These are phyloP conservation scores for Pisolithus orientalis DNA, from an alignment of 768 basidiomycete species.

Conservation along the genomic window DNA sequence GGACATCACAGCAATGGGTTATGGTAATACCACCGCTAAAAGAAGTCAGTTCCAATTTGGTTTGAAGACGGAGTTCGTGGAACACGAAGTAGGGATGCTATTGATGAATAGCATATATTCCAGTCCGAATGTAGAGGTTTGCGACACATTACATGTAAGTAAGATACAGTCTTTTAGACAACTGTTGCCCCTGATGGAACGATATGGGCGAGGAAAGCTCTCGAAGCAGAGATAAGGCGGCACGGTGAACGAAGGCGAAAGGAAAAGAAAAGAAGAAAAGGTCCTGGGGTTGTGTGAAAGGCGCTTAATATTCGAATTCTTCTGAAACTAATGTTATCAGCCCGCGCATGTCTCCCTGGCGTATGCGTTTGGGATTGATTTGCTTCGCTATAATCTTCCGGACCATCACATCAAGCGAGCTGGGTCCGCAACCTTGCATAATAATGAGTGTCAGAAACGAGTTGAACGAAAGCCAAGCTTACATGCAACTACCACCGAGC, in stretches of 20 bases:
- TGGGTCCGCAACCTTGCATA: slow-evolving; percentile 64
- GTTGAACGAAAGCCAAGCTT: slow-evolving; percentile 26
- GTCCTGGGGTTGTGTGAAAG: neutral
- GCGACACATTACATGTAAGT: neutral
- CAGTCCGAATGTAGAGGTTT: neutral
- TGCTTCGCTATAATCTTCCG: slow-evolving; percentile 57
- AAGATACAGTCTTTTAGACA: neutral
- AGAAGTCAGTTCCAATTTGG: no score
- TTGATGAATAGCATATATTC: no score
- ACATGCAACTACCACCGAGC: slow-evolving; percentile 65
- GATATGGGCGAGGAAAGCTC: no score
- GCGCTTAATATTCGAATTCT: slow-evolving; percentile 54
- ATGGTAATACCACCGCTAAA: no score
- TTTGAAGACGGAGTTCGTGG: no score
- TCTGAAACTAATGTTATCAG: slow-evolving; percentile 58
- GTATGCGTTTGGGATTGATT: slow-evolving; percentile 49
- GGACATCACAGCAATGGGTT: no score
- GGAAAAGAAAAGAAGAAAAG: neutral
- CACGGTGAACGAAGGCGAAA: neutral
- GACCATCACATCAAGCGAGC: slow-evolving; percentile 61
- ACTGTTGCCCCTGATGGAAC: no score
- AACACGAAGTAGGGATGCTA: no score
- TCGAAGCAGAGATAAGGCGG: no score
- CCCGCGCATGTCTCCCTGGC: slow-evolving; percentile 52
- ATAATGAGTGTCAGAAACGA: neutral